Evolutionary conservation across 768 basidiomycete species (phyloP), one percentile per base, ranked within the genome.

Genomic region (Termitomyces sp.): DNA sequence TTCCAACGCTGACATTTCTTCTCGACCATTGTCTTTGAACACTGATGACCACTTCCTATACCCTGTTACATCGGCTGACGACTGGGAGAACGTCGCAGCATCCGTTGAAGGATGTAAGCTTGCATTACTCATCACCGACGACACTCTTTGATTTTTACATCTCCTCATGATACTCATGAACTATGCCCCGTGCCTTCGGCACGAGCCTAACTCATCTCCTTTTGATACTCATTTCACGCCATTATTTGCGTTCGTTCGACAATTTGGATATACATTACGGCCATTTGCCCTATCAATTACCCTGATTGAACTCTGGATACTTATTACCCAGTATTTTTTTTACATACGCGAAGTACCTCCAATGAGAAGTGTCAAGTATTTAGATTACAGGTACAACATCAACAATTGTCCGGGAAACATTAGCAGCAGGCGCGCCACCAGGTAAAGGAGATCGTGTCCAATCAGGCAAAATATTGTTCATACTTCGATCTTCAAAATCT

Each of bases 401-500:
- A 35, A 64, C 40, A 19, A 60, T 45, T 33, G 56, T 56, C n/a
- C 53, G 41, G 42, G 63, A 57, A 48, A 52, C 26, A 35, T 68
- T 70, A n/a, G 82, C 85, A 26, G 81, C 68, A 3, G 87, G 86
- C 17, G 91, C 89, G 33, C 87, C 89, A 4, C 64, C 60, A 0
- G 85, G 73, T 48, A 93, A 72, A 5, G 83, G 78, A 11, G 75
- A 74, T 56, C 84, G 77, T 26, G 91, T 91, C 91, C 91, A 94
- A 69, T 94, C 91, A 3, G 91, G 91, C 37, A 93, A 70, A 47
- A 87, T 71, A 59, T 71, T 79, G 46, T 66, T 72, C 7, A 73
- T 66, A 11, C 63, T 56, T 40, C 71, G 70, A 30, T 70, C 68
- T 19, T 66, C 73, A 44, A 59, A 64, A 59, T 78, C 73, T 10